Conservation (phyloP, 192 early-diverging fungal species). For the Coemansia sp. region DNA sequence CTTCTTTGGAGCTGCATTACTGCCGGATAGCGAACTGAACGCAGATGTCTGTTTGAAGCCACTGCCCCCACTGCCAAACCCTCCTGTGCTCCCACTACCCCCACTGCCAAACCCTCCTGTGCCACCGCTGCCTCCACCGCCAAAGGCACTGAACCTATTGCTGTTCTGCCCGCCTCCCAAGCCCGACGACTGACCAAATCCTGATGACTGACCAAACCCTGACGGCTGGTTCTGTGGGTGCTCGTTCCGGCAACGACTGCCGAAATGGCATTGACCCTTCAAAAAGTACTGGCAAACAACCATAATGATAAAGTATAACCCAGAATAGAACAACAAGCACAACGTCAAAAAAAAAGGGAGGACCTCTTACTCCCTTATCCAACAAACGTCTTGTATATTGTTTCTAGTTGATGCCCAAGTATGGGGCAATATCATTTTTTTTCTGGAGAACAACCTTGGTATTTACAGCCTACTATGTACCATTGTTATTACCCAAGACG, state of each 20-base stretch:
- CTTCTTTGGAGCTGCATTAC: neutral
- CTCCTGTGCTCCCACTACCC: neutral
- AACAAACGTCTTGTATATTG: too few relatives aligned
- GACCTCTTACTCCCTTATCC: too few relatives aligned
- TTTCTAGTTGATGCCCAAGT: too few relatives aligned
- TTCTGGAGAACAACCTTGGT: too few relatives aligned
- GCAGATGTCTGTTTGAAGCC: slow-evolving; percentile 21
- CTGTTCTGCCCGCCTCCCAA: slow-evolving; percentile 27
- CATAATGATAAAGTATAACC: slow-evolving; percentile 9
- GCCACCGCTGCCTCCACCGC: slow-evolving; percentile 3
- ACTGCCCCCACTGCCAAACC: slow-evolving; percentile 9
- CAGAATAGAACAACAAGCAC: too few relatives aligned
- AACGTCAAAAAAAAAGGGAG: too few relatives aligned
- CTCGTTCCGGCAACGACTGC: slow-evolving; percentile 53
- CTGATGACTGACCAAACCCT: slow-evolving; percentile 41
- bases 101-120: slow-evolving; percentile 13
- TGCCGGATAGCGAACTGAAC: neutral
- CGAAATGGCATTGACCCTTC: slow-evolving; percentile 54
- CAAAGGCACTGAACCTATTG: slow-evolving; percentile 9
- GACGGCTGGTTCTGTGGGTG: slow-evolving; percentile 46
- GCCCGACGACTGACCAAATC: slow-evolving; percentile 8
- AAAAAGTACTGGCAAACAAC: slow-evolving; percentile 48
- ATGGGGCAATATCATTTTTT: too few relatives aligned
- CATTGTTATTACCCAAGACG: too few relatives aligned
- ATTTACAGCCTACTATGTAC: too few relatives aligned